A percentile compares a stretch with the other conserved stretches of the same genome.
Conservation (phyloP, 768 basidiomycete species). For the Termitomyces sp. region DNA sequence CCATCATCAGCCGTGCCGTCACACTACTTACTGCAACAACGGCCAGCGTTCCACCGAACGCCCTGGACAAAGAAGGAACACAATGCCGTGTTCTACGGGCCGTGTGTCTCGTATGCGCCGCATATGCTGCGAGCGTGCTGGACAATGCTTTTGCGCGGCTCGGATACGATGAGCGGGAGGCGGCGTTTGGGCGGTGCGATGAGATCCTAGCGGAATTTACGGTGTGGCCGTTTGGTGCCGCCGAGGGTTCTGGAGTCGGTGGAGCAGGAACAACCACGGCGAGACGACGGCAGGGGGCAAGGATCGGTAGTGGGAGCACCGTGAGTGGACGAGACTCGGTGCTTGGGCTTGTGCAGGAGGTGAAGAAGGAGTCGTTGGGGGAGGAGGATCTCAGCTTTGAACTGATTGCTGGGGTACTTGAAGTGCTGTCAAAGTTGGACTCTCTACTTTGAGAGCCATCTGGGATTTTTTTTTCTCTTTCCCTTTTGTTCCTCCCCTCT, state of each 20-base stretch:
- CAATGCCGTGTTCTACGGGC: constrained; percentile 78
- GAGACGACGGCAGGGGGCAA: constrained; percentile 29
- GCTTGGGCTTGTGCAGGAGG: constrained; percentile 69
- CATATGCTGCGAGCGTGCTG: constrained; percentile 91
- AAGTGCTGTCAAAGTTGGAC: constrained; percentile 91
- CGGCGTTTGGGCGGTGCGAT: constrained; percentile 89
- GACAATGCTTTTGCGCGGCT: constrained; percentile 90
- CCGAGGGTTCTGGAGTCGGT: constrained; percentile 10
- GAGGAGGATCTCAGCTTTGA: constrained; percentile 88
- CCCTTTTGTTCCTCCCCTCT: not conserved
- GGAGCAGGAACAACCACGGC: constrained; percentile 21
- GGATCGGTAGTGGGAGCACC: constrained; percentile 42
- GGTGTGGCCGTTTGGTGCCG: constrained; percentile 77
- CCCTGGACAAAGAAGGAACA: constrained; percentile 71
- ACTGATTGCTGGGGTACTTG: constrained; percentile 85
- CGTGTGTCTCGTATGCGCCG: constrained; percentile 83
- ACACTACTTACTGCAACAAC: constrained; percentile 80
- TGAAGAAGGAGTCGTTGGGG: constrained; percentile 58
- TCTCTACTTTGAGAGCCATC: constrained; percentile 52
- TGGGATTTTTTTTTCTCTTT: not conserved
- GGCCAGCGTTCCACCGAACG: constrained; percentile 67
- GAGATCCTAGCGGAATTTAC: constrained; percentile 91
- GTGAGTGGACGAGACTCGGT: constrained; percentile 56
- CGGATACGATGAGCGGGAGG: constrained; percentile 90
- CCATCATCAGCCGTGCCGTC: constrained; percentile 70